Conservation (phyloP, 2,329 filamentous ascomycete genomes). For the Pseudomassariella vexata region DNA sequence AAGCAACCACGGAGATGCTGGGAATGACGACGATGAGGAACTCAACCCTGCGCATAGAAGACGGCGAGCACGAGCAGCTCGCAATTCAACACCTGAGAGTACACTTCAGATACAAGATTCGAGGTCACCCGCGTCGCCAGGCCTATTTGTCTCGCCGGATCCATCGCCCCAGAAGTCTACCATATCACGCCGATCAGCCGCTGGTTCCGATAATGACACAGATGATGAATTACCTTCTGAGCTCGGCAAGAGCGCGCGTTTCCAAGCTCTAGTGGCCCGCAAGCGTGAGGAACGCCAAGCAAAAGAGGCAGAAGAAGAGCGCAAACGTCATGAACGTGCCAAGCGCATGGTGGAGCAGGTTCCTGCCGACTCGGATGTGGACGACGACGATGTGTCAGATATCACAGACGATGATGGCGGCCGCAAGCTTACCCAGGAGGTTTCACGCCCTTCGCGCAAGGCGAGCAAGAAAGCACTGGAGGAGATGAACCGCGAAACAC, state of each 20-base stretch:
- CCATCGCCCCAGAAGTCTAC: conserved; percentile 29
- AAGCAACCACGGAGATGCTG: conserved; percentile 9
- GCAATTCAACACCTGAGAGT: conserved; percentile 19
- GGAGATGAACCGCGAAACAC: conserved; percentile 92
- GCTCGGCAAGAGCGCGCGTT: conserved; percentile 47
- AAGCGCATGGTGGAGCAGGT: conserved; percentile 32
- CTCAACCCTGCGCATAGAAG: conserved; percentile 15
- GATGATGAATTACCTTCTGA: conserved; percentile 42
- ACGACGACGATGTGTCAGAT: conserved; percentile 51
- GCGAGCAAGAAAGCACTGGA: conserved; percentile 92
- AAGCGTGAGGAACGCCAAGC: conserved; percentile 68
- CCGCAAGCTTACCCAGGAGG: conserved; percentile 61
- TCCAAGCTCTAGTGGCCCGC: conserved; percentile 66
- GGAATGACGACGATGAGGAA: conserved; percentile 22
- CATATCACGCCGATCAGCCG: conserved; percentile 14
- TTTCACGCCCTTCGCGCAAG: conserved; percentile 62
- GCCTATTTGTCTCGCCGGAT: conserved; percentile 51
- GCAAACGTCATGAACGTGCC: conserved; percentile 39
- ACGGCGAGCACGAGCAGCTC: conserved; percentile 15
- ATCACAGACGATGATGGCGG: conserved; percentile 58
- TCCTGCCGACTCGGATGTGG: conserved; percentile 32
- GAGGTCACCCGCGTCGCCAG: conserved; percentile 37
- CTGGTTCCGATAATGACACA: conserved; percentile 30
- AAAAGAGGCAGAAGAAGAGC: conserved; percentile 55
- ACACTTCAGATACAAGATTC: conserved; percentile 17